Evolutionary conservation across 306 rosid genomes (phyloP).

Genomic region (Cicer arietinum): DNA sequence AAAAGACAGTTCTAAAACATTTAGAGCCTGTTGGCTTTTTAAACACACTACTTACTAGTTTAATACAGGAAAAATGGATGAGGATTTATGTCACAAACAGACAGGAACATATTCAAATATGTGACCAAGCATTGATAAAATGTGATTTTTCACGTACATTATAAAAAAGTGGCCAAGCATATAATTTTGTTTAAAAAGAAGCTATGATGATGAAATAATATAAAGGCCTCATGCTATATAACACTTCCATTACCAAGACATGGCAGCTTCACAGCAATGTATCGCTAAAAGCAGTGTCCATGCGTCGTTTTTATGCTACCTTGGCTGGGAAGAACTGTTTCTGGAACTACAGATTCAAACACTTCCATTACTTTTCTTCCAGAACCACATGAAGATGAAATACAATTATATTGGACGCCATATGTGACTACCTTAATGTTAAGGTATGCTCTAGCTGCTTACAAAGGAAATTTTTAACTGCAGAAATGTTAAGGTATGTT

Average conservation of each 20-base stretch:
- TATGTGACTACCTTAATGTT: slow-evolving; percentile 90
- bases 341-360: slow-evolving; percentile 98
- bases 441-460: slow-evolving; percentile 65
- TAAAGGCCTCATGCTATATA: background rate
- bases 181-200: background rate
- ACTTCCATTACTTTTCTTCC: slow-evolving; percentile 80
- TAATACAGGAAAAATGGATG: no score
- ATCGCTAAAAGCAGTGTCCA: no score
- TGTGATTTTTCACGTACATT: no score
- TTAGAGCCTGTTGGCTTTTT: no score
- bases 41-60: no score
- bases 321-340: slow-evolving; percentile 97
- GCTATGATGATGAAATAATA: slow-evolving; percentile 3
- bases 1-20: no score
- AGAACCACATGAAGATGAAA: slow-evolving; percentile 97
- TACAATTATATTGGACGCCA: slow-evolving; percentile 89
- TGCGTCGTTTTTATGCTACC: slow-evolving; percentile 96
- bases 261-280: background rate
- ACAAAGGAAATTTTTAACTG: slow-evolving; percentile 1
- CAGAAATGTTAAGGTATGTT: no score
- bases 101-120: no score
- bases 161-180: background rate
- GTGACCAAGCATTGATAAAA: no score
- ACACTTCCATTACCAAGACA: slow-evolving; percentile 3
- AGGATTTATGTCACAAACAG: no score